Evolutionary conservation across 192 early-diverging fungal genomes (phyloP).

Genomic region (Chytriomyces sp.): DNA sequence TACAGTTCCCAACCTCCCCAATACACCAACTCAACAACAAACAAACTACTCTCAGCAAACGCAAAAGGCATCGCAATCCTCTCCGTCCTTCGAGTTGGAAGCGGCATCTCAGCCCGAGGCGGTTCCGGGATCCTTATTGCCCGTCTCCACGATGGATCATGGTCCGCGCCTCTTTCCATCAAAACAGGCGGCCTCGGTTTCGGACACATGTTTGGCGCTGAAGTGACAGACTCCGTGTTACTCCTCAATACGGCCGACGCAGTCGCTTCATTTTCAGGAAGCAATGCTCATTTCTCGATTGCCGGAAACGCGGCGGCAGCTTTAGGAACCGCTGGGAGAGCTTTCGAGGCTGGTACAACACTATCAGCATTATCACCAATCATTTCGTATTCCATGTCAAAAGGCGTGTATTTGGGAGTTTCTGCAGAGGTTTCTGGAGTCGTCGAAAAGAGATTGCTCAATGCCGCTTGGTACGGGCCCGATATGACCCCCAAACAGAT

Average conservation of each 20-base stretch:
- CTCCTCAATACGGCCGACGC: neutral
- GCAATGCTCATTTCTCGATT: neutral
- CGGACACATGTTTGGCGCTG: slow-evolving; percentile 1
- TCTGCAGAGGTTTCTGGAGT: neutral
- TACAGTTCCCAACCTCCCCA: too few relatives aligned
- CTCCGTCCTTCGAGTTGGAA: neutral
- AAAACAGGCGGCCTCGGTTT: neutral
- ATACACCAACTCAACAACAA: too few relatives aligned
- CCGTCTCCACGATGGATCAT: neutral
- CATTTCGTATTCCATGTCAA: neutral
- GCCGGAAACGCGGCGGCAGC: neutral
- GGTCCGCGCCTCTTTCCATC: neutral
- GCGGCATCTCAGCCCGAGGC: neutral
- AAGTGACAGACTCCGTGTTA: neutral
- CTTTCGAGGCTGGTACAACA: neutral
- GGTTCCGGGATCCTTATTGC: neutral
- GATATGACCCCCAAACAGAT: neutral
- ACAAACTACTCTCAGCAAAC: neutral
- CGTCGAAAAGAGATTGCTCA: neutral
- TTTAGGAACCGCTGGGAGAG: neutral
- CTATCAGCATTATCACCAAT: neutral
- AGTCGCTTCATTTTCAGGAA: neutral
- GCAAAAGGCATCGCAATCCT: neutral
- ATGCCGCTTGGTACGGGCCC: neutral
- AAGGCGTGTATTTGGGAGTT: neutral